Percentiles rank a stretch among this genome's conserved stretches.
Conservation (phyloP, 2,329 filamentous ascomycete species). For the Plectosphaerella sp. region DNA sequence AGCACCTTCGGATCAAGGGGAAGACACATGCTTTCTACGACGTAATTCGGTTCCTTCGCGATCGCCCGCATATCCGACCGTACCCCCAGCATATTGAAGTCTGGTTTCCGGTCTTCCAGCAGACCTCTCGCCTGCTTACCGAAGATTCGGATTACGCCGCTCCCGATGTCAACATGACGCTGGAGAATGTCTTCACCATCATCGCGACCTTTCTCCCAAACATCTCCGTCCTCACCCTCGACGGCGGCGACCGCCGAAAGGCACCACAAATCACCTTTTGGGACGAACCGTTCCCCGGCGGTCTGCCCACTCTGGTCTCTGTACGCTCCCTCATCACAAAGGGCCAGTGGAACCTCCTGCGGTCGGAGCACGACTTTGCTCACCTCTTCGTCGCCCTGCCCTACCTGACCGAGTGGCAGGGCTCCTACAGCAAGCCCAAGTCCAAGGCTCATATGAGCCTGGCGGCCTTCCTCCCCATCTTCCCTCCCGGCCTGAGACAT, state of each 20-base stretch:
- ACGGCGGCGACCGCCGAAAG: slow-evolving; percentile 74
- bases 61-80: slow-evolving; percentile 52
- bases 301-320: slow-evolving; percentile 43
- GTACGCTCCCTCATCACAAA: slow-evolving; percentile 67
- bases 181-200: slow-evolving; percentile 66
- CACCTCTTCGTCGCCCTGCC: slow-evolving; percentile 60
- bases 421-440: slow-evolving; percentile 67
- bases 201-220: slow-evolving; percentile 54
- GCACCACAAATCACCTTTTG: slow-evolving; percentile 55
- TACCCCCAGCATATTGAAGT: slow-evolving; percentile 72
- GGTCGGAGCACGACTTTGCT: slow-evolving; percentile 58
- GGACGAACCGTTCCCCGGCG: slow-evolving; percentile 15
- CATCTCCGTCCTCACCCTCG: slow-evolving; percentile 63
- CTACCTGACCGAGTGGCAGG: slow-evolving; percentile 58
- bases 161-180: slow-evolving; percentile 55
- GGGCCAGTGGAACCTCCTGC: slow-evolving; percentile 74
- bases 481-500: slow-evolving; percentile 55
- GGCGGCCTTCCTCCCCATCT: slow-evolving; percentile 54
- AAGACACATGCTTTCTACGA: slow-evolving; percentile 58
- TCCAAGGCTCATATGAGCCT: slow-evolving; percentile 70
- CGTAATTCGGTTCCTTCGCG: slow-evolving; percentile 55
- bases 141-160: neutral
- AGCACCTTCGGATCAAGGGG: slow-evolving; percentile 72
- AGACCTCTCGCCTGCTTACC: neutral
- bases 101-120: slow-evolving; percentile 67